Conservation (phyloP, 805 yeast genomes). For the Phaffomyces antillensis region DNA sequence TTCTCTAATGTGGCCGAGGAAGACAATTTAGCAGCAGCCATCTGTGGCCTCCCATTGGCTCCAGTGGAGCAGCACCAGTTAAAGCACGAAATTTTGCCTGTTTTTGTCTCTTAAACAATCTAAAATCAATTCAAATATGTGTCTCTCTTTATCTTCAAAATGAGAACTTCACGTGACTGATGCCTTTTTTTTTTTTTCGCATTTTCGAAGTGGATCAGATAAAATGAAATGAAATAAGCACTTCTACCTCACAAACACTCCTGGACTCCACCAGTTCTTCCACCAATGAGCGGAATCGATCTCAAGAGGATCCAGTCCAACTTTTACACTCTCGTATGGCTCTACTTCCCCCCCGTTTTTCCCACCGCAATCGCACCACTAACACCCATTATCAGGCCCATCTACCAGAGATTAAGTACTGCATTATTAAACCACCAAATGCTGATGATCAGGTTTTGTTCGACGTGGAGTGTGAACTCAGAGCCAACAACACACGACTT, state of each 20-base stretch:
- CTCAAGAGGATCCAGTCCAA: slow-evolving; percentile 13
- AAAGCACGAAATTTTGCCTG: background rate
- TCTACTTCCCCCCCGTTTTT: background rate
- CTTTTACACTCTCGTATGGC: slow-evolving; percentile 18
- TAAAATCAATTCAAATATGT: background rate
- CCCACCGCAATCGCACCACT: background rate
- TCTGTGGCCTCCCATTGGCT: background rate
- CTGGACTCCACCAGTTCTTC: background rate
- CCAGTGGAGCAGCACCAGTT: background rate
- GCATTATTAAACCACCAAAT: slow-evolving; percentile 8
- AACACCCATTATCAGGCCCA: slow-evolving; percentile 2
- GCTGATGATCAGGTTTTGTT: slow-evolving; percentile 34
- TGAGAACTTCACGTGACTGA: background rate
- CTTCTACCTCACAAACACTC: too few species aligned
- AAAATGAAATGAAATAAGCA: too few species aligned
- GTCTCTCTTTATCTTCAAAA: too few species aligned
- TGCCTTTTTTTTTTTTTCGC: background rate
- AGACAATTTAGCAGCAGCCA: too few species aligned
- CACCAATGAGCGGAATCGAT: slow-evolving; percentile 9
- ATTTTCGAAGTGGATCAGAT: background rate
- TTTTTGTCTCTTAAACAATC: background rate
- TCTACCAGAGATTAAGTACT: slow-evolving; percentile 15
- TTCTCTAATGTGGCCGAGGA: background rate
- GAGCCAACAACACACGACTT: slow-evolving; percentile 28
- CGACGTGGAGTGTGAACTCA: slow-evolving; percentile 32